Evolutionary conservation across 192 early-diverging fungal genomes (phyloP), one percentile per base, ranked within the genome.

Genomic region (Mortierella claussenii): DNA sequence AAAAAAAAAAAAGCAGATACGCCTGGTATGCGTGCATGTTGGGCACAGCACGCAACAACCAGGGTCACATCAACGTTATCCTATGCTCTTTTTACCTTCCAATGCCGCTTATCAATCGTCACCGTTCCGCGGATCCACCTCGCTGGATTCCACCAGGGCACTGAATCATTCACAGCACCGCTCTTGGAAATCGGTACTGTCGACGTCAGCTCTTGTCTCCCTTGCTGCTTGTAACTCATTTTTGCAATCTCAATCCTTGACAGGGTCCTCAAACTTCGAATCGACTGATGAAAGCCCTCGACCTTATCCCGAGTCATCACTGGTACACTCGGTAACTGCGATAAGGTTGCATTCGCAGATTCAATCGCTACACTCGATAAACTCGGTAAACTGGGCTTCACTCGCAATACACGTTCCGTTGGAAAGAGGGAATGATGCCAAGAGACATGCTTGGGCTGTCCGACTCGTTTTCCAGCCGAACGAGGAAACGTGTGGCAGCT

Each of bases 151-250:
- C 73, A 76, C 73, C 73, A 76, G 3, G 73, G 60, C 7, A 61
- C 2, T 0, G 59, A 55, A 12, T 61, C 73, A n/a, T 49, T 15
- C 1, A 34, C 46, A 27, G 73, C 66, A n/a, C n/a, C n/a, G n/a
- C n/a, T n/a, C 47, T 76, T 76, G 15, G 73, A 61, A 31, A 76
- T 76, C 11, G 73, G 73, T 13, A 67, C 53, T 11, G 73, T 12
- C 0, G 73, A 66, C 0, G 57, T 67, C 44, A 76, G 26, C 24
- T 66, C 64, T 30, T 67, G 73, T 12, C 73, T 55, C 33, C 73
- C 73, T 36, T 76, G 73, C 30, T 76, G 73, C 46, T 76, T 76
- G 32, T 76, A 76, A 23, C 73, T 76, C 73, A 62, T 76, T 59
- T 57, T 76, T n/a, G 73, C 47, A 31, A 76, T 76, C n/a, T 76